phyloP scores from a whole-genome alignment of 108 stramenopile species.

The Skeletonema grethae region DNA sequence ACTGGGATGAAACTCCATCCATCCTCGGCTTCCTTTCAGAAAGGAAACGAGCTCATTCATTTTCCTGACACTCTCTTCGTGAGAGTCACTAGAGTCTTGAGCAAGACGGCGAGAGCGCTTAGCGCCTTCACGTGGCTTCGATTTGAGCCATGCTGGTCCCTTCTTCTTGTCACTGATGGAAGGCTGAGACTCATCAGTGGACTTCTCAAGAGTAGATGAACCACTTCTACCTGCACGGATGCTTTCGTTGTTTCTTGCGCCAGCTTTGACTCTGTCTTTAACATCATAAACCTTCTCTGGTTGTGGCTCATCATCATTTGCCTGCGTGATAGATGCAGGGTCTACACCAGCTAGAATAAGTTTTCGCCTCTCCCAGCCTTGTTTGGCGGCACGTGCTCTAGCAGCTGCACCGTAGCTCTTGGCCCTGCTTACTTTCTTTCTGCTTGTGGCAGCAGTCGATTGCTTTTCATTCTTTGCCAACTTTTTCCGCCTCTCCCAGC shows the following conservation, averaged over 20 bases:
- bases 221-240: too few species aligned
- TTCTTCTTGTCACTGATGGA: conserved; percentile 7
- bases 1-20: conserved; percentile 52
- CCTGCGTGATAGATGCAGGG: background rate
- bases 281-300: conserved; percentile 25
- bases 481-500: conserved; percentile 15
- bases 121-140: conserved; percentile 15
- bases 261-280: conserved; percentile 20
- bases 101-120: conserved; percentile 34
- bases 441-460: background rate
- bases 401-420: conserved; percentile 3
- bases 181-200: conserved; percentile 8
- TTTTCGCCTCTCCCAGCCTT: conserved; percentile 25
- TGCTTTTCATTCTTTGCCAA: background rate
- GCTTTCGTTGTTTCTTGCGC: too few species aligned
- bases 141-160: conserved; percentile 7
- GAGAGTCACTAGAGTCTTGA: conserved; percentile 10
- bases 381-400: conserved; percentile 18
- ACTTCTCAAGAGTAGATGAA: background rate
- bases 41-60: conserved; percentile 24
- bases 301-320: conserved; percentile 7
- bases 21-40: conserved; percentile 25
- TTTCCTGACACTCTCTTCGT: conserved; percentile 24
- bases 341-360: conserved; percentile 7
- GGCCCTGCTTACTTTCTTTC: background rate